Evolutionary conservation across 139 green algal genomes (phyloP).

Genomic region (Chlorokybus atmophyticus): DNA sequence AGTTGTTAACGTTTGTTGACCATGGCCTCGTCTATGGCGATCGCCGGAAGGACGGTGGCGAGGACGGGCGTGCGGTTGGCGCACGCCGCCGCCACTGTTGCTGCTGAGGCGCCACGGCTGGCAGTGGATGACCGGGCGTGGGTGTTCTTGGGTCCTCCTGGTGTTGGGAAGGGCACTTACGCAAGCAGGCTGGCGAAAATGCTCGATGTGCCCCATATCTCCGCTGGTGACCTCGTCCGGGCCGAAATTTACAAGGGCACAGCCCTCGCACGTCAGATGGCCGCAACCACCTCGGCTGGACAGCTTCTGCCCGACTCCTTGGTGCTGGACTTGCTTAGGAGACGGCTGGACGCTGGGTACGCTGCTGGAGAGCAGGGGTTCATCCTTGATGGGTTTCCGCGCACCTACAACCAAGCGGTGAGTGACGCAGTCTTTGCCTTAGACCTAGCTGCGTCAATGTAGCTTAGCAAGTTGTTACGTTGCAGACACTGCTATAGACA

Average conservation of each 20-base stretch:
- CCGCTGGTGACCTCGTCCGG: slow-evolving; percentile 83
- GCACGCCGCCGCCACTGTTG: no score
- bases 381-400: slow-evolving; percentile 88
- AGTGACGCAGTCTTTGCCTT: slow-evolving; percentile 1
- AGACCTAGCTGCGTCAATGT: no score
- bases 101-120: no score
- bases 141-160: slow-evolving; percentile 48
- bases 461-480: no score
- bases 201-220: slow-evolving; percentile 74
- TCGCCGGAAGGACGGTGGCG: no score
- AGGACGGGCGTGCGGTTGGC: no score
- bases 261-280: slow-evolving; percentile 26
- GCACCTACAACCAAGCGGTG: slow-evolving; percentile 48
- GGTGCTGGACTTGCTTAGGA: slow-evolving; percentile 58
- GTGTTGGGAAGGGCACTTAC: slow-evolving; percentile 96
- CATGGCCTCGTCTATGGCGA: no score
- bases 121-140: no score
- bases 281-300: slow-evolving; percentile 47
- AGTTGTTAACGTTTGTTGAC: no score
- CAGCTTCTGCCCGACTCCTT: slow-evolving; percentile 72
- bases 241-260: slow-evolving; percentile 62
- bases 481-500: no score
- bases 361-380: slow-evolving; percentile 54
- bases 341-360: slow-evolving; percentile 35
- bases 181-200: slow-evolving; percentile 54